Evolutionary conservation across 805 yeast species (phyloP).

Genomic region (Wickerhamiella spandovensis): DNA sequence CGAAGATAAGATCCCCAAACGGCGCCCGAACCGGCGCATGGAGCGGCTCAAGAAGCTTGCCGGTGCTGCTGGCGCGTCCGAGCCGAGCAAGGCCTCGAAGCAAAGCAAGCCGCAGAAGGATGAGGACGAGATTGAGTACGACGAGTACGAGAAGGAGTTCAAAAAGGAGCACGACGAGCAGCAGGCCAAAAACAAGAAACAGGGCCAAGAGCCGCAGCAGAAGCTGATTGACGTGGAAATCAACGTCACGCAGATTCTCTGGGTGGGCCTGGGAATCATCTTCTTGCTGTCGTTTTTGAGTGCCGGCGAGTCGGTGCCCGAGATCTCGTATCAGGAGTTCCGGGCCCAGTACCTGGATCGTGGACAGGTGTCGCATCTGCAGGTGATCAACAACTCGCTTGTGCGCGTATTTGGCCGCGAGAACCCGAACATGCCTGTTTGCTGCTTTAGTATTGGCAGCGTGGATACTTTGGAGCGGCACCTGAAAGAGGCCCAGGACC

Average conservation of each 20-base stretch:
- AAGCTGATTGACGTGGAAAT: conserved; percentile 16
- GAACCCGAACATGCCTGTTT: conserved; percentile 31
- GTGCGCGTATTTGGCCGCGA: conserved; percentile 30
- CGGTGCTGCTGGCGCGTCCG: not conserved
- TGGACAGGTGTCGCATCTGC: conserved; percentile 62
- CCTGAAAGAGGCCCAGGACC: conserved; percentile 58
- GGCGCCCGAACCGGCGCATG: not conserved
- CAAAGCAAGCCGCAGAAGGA: not conserved
- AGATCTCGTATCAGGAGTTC: conserved; percentile 67
- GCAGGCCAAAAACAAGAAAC: not conserved
- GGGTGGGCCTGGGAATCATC: conserved; percentile 14
- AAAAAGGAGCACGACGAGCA: not conserved
- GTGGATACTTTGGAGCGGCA: conserved; percentile 76
- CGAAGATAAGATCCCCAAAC: not conserved
- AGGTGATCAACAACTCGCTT: conserved; percentile 56
- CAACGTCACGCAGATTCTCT: conserved; percentile 16
- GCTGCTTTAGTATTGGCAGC: conserved; percentile 76
- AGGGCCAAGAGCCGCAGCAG: not conserved
- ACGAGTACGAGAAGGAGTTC: not conserved
- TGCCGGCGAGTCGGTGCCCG: conserved; percentile 17
- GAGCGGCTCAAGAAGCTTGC: not conserved
- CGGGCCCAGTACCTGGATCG: conserved; percentile 62
- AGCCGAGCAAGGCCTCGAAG: not conserved
- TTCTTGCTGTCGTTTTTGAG: conserved; percentile 15
- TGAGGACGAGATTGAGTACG: not conserved